phyloP scores from a whole-genome alignment of 208 protist species.

The Acanthamoeba culbertsoni region DNA sequence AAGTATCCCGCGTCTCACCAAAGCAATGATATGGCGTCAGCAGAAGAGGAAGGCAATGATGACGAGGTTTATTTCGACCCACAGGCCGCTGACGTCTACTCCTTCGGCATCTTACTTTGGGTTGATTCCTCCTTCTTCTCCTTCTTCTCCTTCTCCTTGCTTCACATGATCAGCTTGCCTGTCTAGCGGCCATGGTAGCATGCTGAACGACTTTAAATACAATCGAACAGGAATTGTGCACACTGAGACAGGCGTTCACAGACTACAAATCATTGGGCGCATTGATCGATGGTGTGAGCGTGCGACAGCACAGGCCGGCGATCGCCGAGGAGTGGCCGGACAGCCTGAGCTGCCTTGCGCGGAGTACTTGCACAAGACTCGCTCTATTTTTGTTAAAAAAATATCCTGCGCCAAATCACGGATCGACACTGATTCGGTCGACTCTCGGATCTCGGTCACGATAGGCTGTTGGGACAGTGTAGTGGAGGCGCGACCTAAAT shows the following conservation, averaged over 20 bases:
- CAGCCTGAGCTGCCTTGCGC: background rate
- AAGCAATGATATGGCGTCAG: too few species aligned
- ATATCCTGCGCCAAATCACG: background rate
- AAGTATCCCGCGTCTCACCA: background rate
- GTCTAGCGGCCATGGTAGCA: background rate
- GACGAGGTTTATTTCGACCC: background rate
- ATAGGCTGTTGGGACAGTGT: background rate
- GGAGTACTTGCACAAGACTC: background rate
- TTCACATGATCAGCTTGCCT: background rate
- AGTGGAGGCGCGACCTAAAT: background rate
- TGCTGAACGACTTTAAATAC: background rate
- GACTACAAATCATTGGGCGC: background rate
- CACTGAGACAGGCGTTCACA: background rate
- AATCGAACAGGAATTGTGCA: background rate
- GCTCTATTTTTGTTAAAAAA: background rate
- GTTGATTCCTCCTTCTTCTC: background rate
- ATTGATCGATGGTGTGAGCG: background rate
- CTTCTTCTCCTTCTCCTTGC: background rate
- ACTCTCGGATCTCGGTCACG: background rate
- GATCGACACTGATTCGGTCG: background rate
- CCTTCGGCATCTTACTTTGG: conserved; percentile 10
- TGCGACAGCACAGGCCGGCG: background rate
- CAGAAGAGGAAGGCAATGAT: background rate
- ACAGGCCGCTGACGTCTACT: conserved; percentile 17
- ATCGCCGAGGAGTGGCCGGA: conserved; percentile 35